Base-by-base conservation (phyloP, 2,329 filamentous ascomycete genomes). In the Botrytis squamosa region DNA sequence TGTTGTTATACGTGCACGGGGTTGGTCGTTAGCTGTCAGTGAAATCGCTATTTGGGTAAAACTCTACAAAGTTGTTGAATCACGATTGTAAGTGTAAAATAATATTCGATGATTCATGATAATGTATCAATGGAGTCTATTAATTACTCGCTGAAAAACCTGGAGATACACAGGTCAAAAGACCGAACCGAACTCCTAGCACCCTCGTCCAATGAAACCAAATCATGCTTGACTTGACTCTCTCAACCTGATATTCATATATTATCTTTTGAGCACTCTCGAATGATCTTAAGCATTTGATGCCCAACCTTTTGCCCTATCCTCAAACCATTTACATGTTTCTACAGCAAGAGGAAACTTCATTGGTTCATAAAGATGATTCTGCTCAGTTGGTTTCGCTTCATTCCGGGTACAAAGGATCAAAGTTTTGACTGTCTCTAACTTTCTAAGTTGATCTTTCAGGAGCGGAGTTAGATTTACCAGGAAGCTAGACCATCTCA, bases 241-340 rank as follows among this genome's bases (percentile, higher is more conserved):
- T 29, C 52, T 33, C n/a, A 29, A 29, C 29, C 29, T 29, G 29
- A 29, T 29, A 18, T 2, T n/a, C n/a, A 16, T 16, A 29, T 8
- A 8, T n/a, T 8, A 18, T 57, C 29, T 33, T 6, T 18, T 57
- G 6, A 57, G n/a, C 14, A 33, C 0, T 3, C 6, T 57, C 6
- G 14, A 57, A 8, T 29, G 1, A 18, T 57, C 3, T 33, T 4
- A 29, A 57, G n/a, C 5, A 2, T 64, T 64, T 4, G 62, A 64
- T 44, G 16, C 40, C 62, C 62, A 29, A 12, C n/a, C 25, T 12
- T 9, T 29, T 4, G 62, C 62, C n/a, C 62, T 44, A 20, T 44
- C 62, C 16, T 64, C n/a, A 44, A 64, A 64, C 62, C 62, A 64
- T 33, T 64, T n/a, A 7, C 62, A 64, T 33, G 38, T 64, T n/a